These are phyloP conservation scores for Myriosclerotinia curreyana DNA, from an alignment of 2,329 filamentous ascomycete species.

Conservation along the genomic window DNA sequence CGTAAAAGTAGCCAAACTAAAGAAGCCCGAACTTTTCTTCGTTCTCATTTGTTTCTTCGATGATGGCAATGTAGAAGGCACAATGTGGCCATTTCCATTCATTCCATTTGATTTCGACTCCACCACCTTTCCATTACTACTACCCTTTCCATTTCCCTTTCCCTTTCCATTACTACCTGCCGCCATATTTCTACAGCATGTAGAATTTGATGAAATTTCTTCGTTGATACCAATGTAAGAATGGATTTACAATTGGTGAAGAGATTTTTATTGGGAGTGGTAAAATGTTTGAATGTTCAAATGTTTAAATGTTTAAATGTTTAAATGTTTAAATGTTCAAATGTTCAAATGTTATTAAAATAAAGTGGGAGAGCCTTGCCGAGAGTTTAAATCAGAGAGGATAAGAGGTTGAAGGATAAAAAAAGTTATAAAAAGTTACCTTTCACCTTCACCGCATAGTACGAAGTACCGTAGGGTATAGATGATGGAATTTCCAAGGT, in stretches of 20 bases:
- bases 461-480: no score
- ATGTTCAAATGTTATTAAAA: no score
- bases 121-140: conserved; percentile 41
- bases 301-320: no score
- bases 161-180: conserved; percentile 41
- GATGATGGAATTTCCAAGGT: conserved; percentile 7
- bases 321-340: no score
- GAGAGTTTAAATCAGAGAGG: no score
- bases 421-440: no score
- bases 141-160: neutral
- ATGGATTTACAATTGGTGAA: conserved; percentile 7
- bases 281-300: no score
- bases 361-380: no score
- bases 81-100: conserved; percentile 45
- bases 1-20: conserved; percentile 52
- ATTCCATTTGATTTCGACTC: conserved; percentile 38
- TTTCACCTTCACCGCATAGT: no score
- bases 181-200: conserved; percentile 41
- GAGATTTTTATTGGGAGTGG: no score
- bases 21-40: conserved; percentile 38
- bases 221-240: neutral
- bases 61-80: conserved; percentile 38
- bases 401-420: no score
- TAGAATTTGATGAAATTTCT: conserved; percentile 19
- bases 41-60: conserved; percentile 27